Base-by-base conservation (phyloP, 1,284 basidiomycete genomes). In the Phylloporus sp. region DNA sequence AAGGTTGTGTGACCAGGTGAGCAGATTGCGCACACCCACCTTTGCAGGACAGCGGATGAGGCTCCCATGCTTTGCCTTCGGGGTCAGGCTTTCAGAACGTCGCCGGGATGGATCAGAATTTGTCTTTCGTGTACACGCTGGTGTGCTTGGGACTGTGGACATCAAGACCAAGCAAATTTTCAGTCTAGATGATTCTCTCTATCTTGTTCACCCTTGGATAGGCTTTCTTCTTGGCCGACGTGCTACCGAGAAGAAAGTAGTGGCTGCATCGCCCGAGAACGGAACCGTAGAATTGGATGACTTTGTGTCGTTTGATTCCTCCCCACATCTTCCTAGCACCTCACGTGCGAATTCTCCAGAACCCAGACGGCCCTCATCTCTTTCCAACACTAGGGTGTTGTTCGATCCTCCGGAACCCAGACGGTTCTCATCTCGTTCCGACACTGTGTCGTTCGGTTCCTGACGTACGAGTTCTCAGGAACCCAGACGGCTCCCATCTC, bases 21-120 rank as follows among this genome's bases (percentile, higher is more conserved):
- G 37, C 8, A 37, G 37, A 2, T 43, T 70, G 10, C 49, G 37
- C 1, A 14, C 37, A 2, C 64, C 68, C 5, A n/a, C 5, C 0
- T 67, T 70, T 3, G 23, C 29, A 14, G 68, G 27, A 1, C 64
- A 25, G 14, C 57, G 67, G 27, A 39, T 68, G 62, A 68, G 43
- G 27, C 58, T 68, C 49, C 63, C 68, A 0, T 69, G 68, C 29
- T 32, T 69, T 11, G 45, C n/a, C 0, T 69, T 69, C 63, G 39
- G 55, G 29, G 60, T 67, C 2, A 47, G 61, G 7, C 35, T 27
- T 15, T 2, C 58, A 29, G 55, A 39, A 2, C 15, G 5, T 43
- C 23, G n/a, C 3, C 27, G 43, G 10, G 19, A 27, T 25, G 23
- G 11, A 4, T 53, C 29, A 55, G 49, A 25, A 3, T 14, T 14